Base-by-base conservation (phyloP, 441 rosid genomes). In the Populus tomentosa region DNA sequence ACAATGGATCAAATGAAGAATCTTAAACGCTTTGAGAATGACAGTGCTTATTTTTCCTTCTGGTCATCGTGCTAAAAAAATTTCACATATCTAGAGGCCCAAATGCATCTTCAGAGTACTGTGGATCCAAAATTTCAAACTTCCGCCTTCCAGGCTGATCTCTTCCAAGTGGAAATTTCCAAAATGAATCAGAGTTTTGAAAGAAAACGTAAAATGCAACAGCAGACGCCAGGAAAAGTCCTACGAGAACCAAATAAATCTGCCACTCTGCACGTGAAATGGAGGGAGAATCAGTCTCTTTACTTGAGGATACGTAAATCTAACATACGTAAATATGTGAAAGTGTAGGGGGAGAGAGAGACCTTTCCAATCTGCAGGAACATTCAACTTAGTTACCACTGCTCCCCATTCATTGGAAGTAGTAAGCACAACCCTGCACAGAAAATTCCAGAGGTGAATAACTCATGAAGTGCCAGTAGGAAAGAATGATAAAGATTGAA, bases 291-390 rank as follows among this genome's bases (percentile, higher is more conserved):
- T 74, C 28, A 82, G 80, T 46, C 21, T 75, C 4, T 30, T 72
- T 11, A 14, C 56, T 46, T 16, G 42, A 21, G 13, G 28, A 21
- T 8, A 56, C 2, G 40, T 26, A 24, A 6, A 67, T 16, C 23
- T 8, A 26, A 14, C 10, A 10, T 5, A 18, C 0, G 70, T 3
- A 16, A 33, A 40, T 9, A 65, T 0, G 30, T 5, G 56, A 0
- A n/a, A 5, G 10, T 4, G 64, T 2, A 24, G 35, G 8, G 67
- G 30, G 65, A 6, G 75, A 61, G 79, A 68, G 72, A 78, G 70
- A 92, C 98, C 99, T 92, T 92, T 94, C 99, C 98, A 96, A 82
- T 96, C 99, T 62, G 94, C 94, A 36, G 98, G 97, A 71, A 94
- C 98, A 78, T 70, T 91, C 80, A 94, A 84, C 86, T 89, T 92